Evolutionary conservation across 2,329 filamentous ascomycete species (phyloP), one percentile per base, ranked within the genome.

Genomic region (Colletotrichum tanaceti): DNA sequence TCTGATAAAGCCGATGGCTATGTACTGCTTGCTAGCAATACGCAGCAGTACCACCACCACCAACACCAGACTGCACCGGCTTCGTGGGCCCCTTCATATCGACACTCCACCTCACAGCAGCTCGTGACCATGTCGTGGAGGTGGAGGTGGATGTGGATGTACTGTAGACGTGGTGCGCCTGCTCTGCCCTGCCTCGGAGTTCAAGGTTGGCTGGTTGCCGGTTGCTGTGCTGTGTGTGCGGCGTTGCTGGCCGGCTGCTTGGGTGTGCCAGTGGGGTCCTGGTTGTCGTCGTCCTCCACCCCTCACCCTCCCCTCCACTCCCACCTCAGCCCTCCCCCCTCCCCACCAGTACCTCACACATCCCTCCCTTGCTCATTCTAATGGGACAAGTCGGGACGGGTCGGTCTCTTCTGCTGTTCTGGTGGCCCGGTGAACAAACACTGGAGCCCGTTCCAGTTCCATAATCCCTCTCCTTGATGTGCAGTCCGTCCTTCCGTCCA

Each of bases 281-380:
- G 9, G 32, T 35, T 35, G 32, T 35, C 32, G 32, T 35, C 9
- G 7, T 16, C 55, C 16, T 24, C 16, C 18, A 14, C 57, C 35
- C 35, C 50, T 65, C 67, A 39, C 62, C 52, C 18, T 52, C 58
- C 50, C 57, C 57, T 57, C 67, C 58, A 58, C 58, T 62, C 58
- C 47, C 46, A 46, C 57, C 39, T 66, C 57, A 47, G 43, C 39
- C 47, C 66, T 20, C 28, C 52, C 64, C n/a, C 58, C 50, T 14
- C 52, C 50, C 52, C 57, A 60, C 50, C 28, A 65, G 24, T 9
- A 46, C 16, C 59, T 63, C 59, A 28, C 44, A 53, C 47, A 44
- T 54, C 63, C 53, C 43, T 65, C 65, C 65, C 65, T 68, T 65
- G 65, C 65, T 55, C 65, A 68, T 65, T 59, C 61, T 65, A 9